Base-by-base conservation (phyloP, 768 basidiomycete species). In the Lactifluus pinguis region DNA sequence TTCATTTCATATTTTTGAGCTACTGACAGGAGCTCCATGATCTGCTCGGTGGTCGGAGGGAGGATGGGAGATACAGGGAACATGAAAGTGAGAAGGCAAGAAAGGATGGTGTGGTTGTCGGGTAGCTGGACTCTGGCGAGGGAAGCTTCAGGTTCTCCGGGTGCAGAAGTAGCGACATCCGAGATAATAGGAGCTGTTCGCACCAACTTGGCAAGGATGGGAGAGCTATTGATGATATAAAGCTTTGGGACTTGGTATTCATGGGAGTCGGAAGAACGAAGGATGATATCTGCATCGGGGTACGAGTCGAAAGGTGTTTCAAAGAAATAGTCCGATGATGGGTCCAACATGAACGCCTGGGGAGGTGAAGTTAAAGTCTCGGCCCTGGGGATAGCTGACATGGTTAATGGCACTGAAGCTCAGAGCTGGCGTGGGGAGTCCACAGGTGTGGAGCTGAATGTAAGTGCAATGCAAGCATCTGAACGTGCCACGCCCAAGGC, bases 1-100 rank as follows among this genome's bases (percentile, higher is more conserved):
- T 5, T 32, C 56, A 57, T 57, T 57, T 50, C 49, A 11, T 57
- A 50, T 25, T 42, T 57, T 48, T 50, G 56, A n/a, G 56, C 56
- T 14, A 49, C 56, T 4, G 56, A 57, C 34, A 57, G 49, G 39
- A 57, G 56, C 29, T 57, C 48, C 48, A 57, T 57, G 13, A 11
- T 50, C 30, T 39, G 38, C 6, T 50, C 56, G 11, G 41, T 29
- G 25, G 38, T 42, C 1, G 48, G 11, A 2, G 56, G 56, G 11
- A 57, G 56, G 17, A 41, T 6, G 3, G 49, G 29, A 8, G 39
- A 13, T n/a, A 32, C 17, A 3, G 56, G 56, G 4, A 34, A 57
- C 42, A 57, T 25, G 2, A 57, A 57, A n/a, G 21, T 57, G 56
- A 57, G 30, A 11, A 57, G 56, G 14, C 25, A 14, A 9, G 49